Percentiles rank a stretch among this genome's conserved stretches.
These are phyloP conservation scores for Dendrobium nobile DNA, from an alignment of 106 monocot genomes.

Conservation along the genomic window DNA sequence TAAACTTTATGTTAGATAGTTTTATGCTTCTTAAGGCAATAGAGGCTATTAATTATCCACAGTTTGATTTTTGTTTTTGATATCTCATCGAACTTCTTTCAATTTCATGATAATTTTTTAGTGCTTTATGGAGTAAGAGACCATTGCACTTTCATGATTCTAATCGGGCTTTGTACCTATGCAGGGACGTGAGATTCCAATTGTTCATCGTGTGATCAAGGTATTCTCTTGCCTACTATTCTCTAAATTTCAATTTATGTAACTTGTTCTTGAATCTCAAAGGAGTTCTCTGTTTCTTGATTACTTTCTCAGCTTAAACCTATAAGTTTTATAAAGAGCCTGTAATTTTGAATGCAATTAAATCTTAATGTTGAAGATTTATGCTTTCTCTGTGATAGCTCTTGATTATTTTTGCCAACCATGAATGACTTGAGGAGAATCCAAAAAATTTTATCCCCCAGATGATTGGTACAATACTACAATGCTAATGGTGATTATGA, in stretches of 20 bases:
- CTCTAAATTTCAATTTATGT: not conserved
- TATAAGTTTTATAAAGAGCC: too few relatives aligned
- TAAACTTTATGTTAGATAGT: not conserved
- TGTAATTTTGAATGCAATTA: too few relatives aligned
- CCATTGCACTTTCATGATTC: not conserved
- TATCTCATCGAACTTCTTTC: not conserved
- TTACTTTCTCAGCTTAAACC: too few relatives aligned
- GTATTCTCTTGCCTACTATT: constrained; percentile 6
- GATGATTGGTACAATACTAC: too few relatives aligned
- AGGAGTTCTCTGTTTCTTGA: too few relatives aligned
- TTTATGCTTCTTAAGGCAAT: not conserved
- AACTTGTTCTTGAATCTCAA: too few relatives aligned
- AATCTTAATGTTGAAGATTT: too few relatives aligned
- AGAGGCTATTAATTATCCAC: not conserved
- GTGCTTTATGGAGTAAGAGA: not conserved
- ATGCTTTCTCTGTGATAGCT: too few relatives aligned
- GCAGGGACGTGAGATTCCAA: constrained; percentile 47
- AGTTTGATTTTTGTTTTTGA: not conserved
- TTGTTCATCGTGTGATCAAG: constrained; percentile 54
- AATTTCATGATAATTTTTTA: not conserved
- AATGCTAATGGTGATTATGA: too few relatives aligned
- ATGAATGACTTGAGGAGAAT: too few relatives aligned
- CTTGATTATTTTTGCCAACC: too few relatives aligned
- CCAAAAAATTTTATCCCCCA: too few relatives aligned
- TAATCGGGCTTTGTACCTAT: not conserved